These are phyloP conservation scores for Paramecium pentaurelia DNA, from an alignment of 73 alveolate species.

Conservation along the genomic window DNA sequence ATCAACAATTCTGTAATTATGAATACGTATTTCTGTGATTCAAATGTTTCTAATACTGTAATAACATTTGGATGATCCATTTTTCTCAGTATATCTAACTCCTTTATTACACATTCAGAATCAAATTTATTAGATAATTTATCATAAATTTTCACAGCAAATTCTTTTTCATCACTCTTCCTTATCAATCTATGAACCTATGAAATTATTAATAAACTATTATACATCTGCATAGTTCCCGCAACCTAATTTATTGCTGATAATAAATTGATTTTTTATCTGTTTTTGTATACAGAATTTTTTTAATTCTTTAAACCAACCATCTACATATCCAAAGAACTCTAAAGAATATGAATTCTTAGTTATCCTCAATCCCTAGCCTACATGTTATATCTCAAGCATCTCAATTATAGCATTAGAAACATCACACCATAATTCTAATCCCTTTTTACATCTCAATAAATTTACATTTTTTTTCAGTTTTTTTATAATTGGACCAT, in stretches of 20 bases:
- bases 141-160: constrained; percentile 1
- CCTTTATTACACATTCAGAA: neutral
- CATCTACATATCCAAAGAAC: neutral
- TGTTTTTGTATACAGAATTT: neutral
- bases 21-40: neutral
- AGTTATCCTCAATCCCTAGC: neutral
- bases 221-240: constrained; percentile 17
- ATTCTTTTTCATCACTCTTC: neutral
- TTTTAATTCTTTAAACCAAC: neutral
- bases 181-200: neutral
- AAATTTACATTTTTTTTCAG: neutral
- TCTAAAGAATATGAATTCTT: neutral
- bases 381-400: neutral
- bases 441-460: neutral
- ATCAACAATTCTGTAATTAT: neutral
- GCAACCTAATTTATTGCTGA: neutral
- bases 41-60: neutral
- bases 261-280: neutral
- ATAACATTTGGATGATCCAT: constrained; percentile 38
- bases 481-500: neutral
- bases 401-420: neutral
- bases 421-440: neutral
- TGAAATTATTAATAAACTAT: neutral
- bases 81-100: neutral
- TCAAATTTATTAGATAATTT: neutral